Evolutionary conservation across 768 basidiomycete genomes (phyloP), one percentile per base, ranked within the genome.

Genomic region (Trichaptum fuscoviolaceum): DNA sequence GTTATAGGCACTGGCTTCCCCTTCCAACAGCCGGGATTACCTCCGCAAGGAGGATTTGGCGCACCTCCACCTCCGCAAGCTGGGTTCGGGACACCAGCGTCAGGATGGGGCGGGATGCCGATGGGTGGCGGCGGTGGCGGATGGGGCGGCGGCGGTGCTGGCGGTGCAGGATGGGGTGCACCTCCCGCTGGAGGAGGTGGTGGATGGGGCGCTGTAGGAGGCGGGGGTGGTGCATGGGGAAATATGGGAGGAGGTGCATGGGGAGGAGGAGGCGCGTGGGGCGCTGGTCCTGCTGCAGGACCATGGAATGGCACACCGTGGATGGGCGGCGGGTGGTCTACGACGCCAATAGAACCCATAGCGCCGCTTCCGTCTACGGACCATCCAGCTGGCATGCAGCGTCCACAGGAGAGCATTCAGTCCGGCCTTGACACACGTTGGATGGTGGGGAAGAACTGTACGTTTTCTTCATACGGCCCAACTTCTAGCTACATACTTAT

Each of bases 191-290:
- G 72, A 76, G 2, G 82, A 83, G 35, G 7, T 17, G 0, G 69
- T 70, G 42, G 68, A 67, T 61, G 64, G 75, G 63, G 74, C 77
- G 64, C 62, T 17, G 70, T 75, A 71, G 69, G 68, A 70, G 73
- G 57, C 83, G 82, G 87, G 85, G 89, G 75, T 71, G 91, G 20
- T 79, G 87, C n/a, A 80, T 85, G 66, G 88, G 90, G 70, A 87
- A 84, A 74, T 83, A 87, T 63, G 81, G 83, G 2, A 78, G 79
- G 1, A 84, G 86, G 7, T 82, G 81, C 70, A 71, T 90, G 27
- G 91, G 88, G 88, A 30, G 30, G 30, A 3, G 30, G 4, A 30
- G 30, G 30, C 35, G 30, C 24, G 9, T 60, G 24, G 2, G 59
- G 60, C n/a, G 23, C 26, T 10, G 60, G 17, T 1, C 26, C 26